Base-by-base conservation (phyloP, 2,329 filamentous ascomycete species). In the Rachicladosporium sp. region DNA sequence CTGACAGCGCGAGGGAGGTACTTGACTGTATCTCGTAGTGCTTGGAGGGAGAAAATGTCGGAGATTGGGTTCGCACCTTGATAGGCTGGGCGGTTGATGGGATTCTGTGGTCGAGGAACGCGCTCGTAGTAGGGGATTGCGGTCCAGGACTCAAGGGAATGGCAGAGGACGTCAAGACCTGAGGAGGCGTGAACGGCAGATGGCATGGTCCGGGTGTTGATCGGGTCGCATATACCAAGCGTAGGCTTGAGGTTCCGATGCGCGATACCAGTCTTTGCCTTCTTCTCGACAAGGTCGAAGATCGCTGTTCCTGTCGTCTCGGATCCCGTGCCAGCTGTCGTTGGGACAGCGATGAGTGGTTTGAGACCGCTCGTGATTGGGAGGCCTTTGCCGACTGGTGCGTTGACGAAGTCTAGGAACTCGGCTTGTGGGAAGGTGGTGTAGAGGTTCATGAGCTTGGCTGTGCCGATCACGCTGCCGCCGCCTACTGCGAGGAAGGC, bases 231-330 rank as follows among this genome's bases (percentile, higher is more conserved):
- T 54, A 98, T 89, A 33, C 91, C 91, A 5, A 98, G 73, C 0
- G 87, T 94, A 2, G 91, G 91, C 65, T 96, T 98, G 42, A 98
- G 73, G 57, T 91, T 93, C 37, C 93, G 78, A 67, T 96, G 91
- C 2, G 91, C 89, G 47, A 98, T 84, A 37, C 91, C 91, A 0
- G 91, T 98, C 68, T 98, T 98, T 36, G 88, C 87, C 41, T 82
- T 81, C 61, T 86, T 86, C 34, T 80, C 76, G 2, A 93, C 85
- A 0, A 98, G 74, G 55, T 98, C 91, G 60, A 98, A 98, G 63
- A 98, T 98, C 38, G 93, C 93, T 0, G 91, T 98, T 12, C 91
- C 93, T 0, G 91, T 98, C 1, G 91, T 98, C 64, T 98, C 91
- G 40, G 84, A 91, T 3, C 85, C 85, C 0, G 85, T 93, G 33